A percentile compares a stretch with the other conserved stretches of the same genome.
Evolutionary conservation across 1,284 basidiomycete genomes (phyloP).

Genomic region (Malassezia globosa): DNA sequence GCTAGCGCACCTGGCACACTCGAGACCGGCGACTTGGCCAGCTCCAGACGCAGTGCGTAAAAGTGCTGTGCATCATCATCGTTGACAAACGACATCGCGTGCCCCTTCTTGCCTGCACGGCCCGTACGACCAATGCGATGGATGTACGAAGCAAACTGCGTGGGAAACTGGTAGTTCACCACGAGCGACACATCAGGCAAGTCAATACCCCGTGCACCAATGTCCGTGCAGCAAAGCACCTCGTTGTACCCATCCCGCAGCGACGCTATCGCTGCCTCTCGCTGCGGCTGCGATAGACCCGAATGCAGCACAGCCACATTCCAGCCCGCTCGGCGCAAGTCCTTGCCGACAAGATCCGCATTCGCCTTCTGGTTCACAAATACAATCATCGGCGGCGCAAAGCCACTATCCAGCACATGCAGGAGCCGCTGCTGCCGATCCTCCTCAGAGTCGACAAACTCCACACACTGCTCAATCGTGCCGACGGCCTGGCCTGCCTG

Average conservation of each 20-base stretch:
- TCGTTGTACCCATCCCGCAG: constrained; percentile 73
- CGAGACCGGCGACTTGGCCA: constrained; percentile 34
- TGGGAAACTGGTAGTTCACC: constrained; percentile 94
- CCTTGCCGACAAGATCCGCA: constrained; percentile 87
- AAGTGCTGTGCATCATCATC: constrained; percentile 95
- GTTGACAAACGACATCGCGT: constrained; percentile 85
- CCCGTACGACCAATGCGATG: constrained; percentile 96
- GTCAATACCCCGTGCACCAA: constrained; percentile 96
- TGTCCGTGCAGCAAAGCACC: constrained; percentile 84
- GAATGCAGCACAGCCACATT: constrained; percentile 81
- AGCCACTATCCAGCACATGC: constrained; percentile 76
- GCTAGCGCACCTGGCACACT: constrained; percentile 28
- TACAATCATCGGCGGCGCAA: constrained; percentile 84
- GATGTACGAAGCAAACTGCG: constrained; percentile 88
- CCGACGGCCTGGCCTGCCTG: constrained; percentile 94
- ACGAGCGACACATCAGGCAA: constrained; percentile 90
- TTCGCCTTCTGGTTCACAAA: constrained; percentile 99
- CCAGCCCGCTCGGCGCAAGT: constrained; percentile 76
- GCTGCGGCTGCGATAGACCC: constrained; percentile 91
- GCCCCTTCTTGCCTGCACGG: constrained; percentile 85
- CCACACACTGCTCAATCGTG: constrained; percentile 89
- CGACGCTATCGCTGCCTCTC: constrained; percentile 77
- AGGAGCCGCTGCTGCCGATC: constrained; percentile 83
- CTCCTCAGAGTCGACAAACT: constrained; percentile 83
- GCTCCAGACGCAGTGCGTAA: constrained; percentile 37